Evolutionary conservation across 345 rosid genomes (phyloP), one percentile per base, ranked within the genome.

Genomic region (Stellera chamaejasme): DNA sequence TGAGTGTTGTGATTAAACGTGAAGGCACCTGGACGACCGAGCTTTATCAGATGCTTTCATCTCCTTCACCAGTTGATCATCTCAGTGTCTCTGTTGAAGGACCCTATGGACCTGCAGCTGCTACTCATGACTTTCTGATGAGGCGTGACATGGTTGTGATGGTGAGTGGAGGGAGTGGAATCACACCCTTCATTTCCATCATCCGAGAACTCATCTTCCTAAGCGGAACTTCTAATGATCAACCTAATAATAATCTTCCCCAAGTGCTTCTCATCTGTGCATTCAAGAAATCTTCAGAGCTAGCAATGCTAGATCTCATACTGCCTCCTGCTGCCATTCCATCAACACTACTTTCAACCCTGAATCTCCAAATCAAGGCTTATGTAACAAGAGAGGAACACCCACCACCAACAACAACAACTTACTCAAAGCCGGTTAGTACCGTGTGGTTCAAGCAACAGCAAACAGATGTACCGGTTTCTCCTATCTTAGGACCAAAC

Each of bases 111-210:
- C 96, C 96, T 55, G 75, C 23, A 19, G 1, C 23, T 19, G 23
- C 23, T 0, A 19, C 23, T 19, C 23, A 19, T 19, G 23, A 19
- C 23, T 19, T 19, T 19, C 23, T 19, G 23, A 19, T 19, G 23
- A 90, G 95, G 84, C 83, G 88, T 45, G 92, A 80, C 13, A 72
- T 62, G 27, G 73, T 88, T 11, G 87, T 88, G 54, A 77, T 88
- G 93, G 81, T 88, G 65, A 79, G 97, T 16, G 98, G 96, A 74
- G 96, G 97, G 45, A 92, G 95, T 64, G 97, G 95, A 6, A 84
- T 92, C 4, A 81, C 95, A 19, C 95, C 98, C 2, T 86, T 84
- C 69, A 76, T 88, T 53, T 86, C 98, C n/a, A 43, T 92, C 53
- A 73, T 80, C 11, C 74, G 92, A 50, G 90, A 88, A 50, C 62